Evolutionary conservation across 179 eudicot species (phyloP).

Genomic region (Pouteria campechiana): DNA sequence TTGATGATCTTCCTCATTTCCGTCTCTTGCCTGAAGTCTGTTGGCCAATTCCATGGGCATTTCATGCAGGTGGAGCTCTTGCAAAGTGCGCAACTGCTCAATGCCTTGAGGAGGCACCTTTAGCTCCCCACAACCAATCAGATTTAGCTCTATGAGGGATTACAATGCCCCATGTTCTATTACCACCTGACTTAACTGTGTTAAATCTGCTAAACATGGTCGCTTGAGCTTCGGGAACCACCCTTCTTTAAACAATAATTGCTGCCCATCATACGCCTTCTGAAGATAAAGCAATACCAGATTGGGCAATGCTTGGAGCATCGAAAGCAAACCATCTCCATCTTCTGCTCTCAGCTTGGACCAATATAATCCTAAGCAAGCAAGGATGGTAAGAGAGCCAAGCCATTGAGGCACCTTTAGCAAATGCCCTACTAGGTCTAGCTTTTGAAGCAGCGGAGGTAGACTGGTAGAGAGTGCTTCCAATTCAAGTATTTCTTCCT

Average conservation of each 20-base stretch:
- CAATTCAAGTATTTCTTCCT: slow-evolving; percentile 10
- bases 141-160: slow-evolving; percentile 11
- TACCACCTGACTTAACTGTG: slow-evolving; percentile 3
- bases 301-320: slow-evolving; percentile 8
- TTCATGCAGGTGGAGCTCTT: slow-evolving; percentile 15
- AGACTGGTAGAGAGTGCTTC: slow-evolving; percentile 6
- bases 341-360: slow-evolving; percentile 9
- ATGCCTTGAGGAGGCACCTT: slow-evolving; percentile 15
- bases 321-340: too few relatives aligned
- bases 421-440: slow-evolving; percentile 13
- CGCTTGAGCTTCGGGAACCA: slow-evolving; percentile 13
- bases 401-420: slow-evolving; percentile 18
- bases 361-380: slow-evolving; percentile 13
- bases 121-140: slow-evolving; percentile 10
- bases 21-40: too few relatives aligned
- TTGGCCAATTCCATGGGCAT: slow-evolving; percentile 16
- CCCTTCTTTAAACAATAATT: slow-evolving; percentile 10
- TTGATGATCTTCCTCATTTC: too few relatives aligned
- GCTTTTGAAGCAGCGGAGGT: slow-evolving; percentile 21
- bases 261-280: slow-evolving; percentile 10
- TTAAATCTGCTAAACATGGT: slow-evolving; percentile 9
- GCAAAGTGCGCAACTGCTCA: slow-evolving; percentile 17
- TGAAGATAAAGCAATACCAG: slow-evolving; percentile 19
- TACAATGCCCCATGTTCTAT: slow-evolving; percentile 17
- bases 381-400: slow-evolving; percentile 6